Evolutionary conservation across 2,329 filamentous ascomycete species (phyloP), one percentile per base, ranked within the genome.

Genomic region (Magnaporthales sp.): DNA sequence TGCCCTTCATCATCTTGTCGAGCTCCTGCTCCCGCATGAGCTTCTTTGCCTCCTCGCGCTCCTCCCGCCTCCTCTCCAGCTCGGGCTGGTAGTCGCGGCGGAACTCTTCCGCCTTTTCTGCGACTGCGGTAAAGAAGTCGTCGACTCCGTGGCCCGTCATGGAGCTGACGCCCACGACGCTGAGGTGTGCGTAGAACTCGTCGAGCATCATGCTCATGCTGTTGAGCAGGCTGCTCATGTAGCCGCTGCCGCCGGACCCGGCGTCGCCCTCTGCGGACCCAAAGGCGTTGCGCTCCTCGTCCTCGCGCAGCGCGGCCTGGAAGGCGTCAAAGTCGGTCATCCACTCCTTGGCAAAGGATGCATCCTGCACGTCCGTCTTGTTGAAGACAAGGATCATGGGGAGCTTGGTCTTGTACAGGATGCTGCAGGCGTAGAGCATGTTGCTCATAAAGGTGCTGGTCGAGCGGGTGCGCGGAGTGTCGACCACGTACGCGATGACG

Each of bases 331-430:
- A 99, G 77, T 99, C 94, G 6, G 93, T 96, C 95, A 99, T 99
- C 95, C 96, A 99, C 75, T 98, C 93, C 79, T 94, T 95, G 1
- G 93, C 95, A 74, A 97, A 97, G 29, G 86, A 85, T 0, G 93
- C 92, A 73, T 96, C 91, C 76, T 96, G 92, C 58, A 96, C 92
- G 74, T 99, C 95, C 0, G 93, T 97, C 81, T 99, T 99, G 83
- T 99, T 99, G 84, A 99, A 98, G 11, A 99, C 95, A 8, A 99
- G 81, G 66, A 99, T 96, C 95, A 99, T 99, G 27, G 95, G 95
- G 0, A 99, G 83, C 76, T 96, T 97, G 1, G 94, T 98, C 82
- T 98, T 98, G 86, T 99, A 99, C 19, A 99, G 86, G 70, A 99
- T 99, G 68, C 91, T 96, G 83, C 95, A 98, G 26, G 95, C 95